phyloP scores from a whole-genome alignment of 768 basidiomycete genomes.

The Rubroboletus pulcherrimus region DNA sequence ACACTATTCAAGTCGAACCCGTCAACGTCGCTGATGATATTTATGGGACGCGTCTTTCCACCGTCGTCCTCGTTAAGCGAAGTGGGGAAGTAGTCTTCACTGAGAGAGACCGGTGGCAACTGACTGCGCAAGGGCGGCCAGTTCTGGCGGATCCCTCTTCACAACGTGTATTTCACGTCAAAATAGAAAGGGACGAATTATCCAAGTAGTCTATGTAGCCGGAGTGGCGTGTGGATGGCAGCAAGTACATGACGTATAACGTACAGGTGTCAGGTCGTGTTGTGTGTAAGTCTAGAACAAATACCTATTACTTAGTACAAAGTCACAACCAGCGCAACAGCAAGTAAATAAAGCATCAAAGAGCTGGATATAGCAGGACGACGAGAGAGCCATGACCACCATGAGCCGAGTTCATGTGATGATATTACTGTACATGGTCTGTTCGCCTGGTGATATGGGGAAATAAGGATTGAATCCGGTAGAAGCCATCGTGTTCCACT shows the following conservation, averaged over 20 bases:
- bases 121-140: conserved; percentile 38
- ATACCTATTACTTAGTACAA: conserved; percentile 21
- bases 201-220: conserved; percentile 19
- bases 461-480: conserved; percentile 69
- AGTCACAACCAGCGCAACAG: conserved; percentile 32
- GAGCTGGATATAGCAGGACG: conserved; percentile 6
- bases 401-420: conserved; percentile 40
- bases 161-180: conserved; percentile 53
- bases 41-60: conserved; percentile 74
- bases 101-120: conserved; percentile 67
- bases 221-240: conserved; percentile 10
- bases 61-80: conserved; percentile 61
- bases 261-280: conserved; percentile 26
- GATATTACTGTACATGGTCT: conserved; percentile 54
- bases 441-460: conserved; percentile 52
- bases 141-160: conserved; percentile 37
- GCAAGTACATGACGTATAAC: conserved; percentile 34
- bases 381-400: background rate
- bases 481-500: conserved; percentile 56
- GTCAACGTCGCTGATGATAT: conserved; percentile 25
- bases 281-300: conserved; percentile 27
- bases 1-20: conserved; percentile 64
- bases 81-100: conserved; percentile 61
- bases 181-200: conserved; percentile 23
- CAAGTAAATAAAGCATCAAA: conserved; percentile 23